These are phyloP conservation scores for Populus pruinosa DNA, from an alignment of 345 rosid species.

Conservation along the genomic window DNA sequence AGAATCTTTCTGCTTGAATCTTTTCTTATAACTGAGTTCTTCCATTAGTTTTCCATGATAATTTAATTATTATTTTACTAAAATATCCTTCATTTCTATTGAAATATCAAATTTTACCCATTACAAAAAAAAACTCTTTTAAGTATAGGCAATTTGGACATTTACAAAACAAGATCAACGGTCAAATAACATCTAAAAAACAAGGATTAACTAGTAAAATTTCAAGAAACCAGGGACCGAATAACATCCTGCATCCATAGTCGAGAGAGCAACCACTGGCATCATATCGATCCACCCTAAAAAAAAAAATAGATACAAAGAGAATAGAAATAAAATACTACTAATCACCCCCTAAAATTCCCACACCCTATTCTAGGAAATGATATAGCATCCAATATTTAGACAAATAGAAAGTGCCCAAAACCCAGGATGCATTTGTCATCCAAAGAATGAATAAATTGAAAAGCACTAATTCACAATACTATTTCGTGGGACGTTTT, in stretches of 20 bases:
- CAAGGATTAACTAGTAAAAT: no score
- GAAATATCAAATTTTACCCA: no score
- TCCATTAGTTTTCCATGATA: not conserved
- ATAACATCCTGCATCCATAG: not conserved
- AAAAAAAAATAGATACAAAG: not conserved
- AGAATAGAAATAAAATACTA: not conserved
- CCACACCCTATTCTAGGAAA: not conserved
- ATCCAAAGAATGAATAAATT: conserved; percentile 41
- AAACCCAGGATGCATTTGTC: conserved; percentile 14
- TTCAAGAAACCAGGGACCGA: no score
- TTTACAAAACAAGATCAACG: not conserved
- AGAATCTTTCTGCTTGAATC: no score
- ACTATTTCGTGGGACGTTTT: conserved; percentile 12
- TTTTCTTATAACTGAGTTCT: not conserved
- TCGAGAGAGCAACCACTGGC: not conserved
- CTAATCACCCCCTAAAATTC: not conserved
- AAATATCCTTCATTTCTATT: not conserved
- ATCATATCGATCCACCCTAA: not conserved
- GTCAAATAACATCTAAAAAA: no score
- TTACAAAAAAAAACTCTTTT: no score
- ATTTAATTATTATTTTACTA: no score
- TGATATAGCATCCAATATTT: not conserved
- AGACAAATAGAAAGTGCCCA: not conserved
- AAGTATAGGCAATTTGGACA: no score
- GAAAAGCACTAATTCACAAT: conserved; percentile 3